A percentile compares a stretch with the other conserved stretches of the same genome.
phyloP scores from a whole-genome alignment of 768 basidiomycete genomes.

The Lentinula sp. region DNA sequence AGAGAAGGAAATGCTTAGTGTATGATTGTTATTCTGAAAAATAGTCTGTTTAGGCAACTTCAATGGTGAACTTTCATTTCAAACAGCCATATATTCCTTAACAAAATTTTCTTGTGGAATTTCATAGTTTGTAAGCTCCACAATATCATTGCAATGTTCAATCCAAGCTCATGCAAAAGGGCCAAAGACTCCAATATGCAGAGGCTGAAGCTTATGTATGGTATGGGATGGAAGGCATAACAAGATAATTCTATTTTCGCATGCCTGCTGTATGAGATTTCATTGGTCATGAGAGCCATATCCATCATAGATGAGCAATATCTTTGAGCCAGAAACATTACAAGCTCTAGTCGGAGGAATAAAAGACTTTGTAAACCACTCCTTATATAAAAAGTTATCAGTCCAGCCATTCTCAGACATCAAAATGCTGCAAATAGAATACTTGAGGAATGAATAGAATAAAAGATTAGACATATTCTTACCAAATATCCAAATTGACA shows the following conservation, averaged over 20 bases:
- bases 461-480: neutral
- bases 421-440: constrained; percentile 18
- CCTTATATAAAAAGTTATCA: no score
- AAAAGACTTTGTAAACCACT: no score
- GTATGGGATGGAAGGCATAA: constrained; percentile 32
- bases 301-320: constrained; percentile 37
- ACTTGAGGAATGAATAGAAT: neutral
- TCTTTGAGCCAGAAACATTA: constrained; percentile 18
- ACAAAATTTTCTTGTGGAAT: constrained; percentile 20
- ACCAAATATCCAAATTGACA: constrained; percentile 13
- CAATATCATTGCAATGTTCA: constrained; percentile 15
- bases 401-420: constrained; percentile 5
- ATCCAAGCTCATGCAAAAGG: constrained; percentile 22
- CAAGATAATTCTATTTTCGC: constrained; percentile 22
- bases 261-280: constrained; percentile 19
- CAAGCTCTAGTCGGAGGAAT: constrained; percentile 14
- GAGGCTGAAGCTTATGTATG: constrained; percentile 36
- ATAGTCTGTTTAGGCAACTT: constrained; percentile 15
- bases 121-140: constrained; percentile 12
- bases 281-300: constrained; percentile 33
- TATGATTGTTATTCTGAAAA: no score
- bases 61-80: constrained; percentile 12
- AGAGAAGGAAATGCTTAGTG: no score
- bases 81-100: constrained; percentile 20
- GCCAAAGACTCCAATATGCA: constrained; percentile 34